Conservation (phyloP, 176 grass and related monocot genomes). For the Musa acuminata region DNA sequence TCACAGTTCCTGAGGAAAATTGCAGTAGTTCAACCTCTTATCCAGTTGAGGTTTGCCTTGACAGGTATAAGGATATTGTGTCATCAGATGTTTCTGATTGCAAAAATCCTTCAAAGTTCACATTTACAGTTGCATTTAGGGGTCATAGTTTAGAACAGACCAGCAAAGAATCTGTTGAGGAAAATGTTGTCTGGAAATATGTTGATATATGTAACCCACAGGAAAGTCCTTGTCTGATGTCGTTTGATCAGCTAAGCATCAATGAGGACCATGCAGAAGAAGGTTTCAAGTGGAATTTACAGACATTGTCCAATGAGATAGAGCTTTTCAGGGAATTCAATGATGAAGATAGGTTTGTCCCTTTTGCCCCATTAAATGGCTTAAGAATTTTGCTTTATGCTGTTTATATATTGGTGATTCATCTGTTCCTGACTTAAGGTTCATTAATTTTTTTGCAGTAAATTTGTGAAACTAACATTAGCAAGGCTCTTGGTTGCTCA, state of each 20-base stretch:
- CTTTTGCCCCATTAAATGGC: not conserved
- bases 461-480: slow-evolving; percentile 77
- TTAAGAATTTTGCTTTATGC: slow-evolving; percentile 20
- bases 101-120: slow-evolving; percentile 32
- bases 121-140: slow-evolving; percentile 43
- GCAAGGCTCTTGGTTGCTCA: slow-evolving; percentile 63
- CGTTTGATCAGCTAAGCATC: slow-evolving; percentile 38
- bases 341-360: slow-evolving; percentile 61
- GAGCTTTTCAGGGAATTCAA: slow-evolving; percentile 61
- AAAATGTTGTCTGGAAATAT: slow-evolving; percentile 49
- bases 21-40: slow-evolving; percentile 24
- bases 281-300: slow-evolving; percentile 58
- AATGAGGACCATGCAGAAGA: slow-evolving; percentile 21
- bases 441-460: slow-evolving; percentile 39
- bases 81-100: slow-evolving; percentile 36
- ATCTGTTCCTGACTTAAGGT: not conserved
- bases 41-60: slow-evolving; percentile 45
- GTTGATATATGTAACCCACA: slow-evolving; percentile 23
- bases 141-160: slow-evolving; percentile 2
- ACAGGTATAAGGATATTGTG: slow-evolving; percentile 36
- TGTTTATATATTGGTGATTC: slow-evolving; percentile 2
- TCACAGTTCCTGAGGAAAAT: slow-evolving; percentile 43
- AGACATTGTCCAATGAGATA: slow-evolving; percentile 63
- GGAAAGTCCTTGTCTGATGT: slow-evolving; percentile 16
- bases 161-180: slow-evolving; percentile 27